Conservation (phyloP, 768 basidiomycete species). For the Amanita pseudoporphyria region DNA sequence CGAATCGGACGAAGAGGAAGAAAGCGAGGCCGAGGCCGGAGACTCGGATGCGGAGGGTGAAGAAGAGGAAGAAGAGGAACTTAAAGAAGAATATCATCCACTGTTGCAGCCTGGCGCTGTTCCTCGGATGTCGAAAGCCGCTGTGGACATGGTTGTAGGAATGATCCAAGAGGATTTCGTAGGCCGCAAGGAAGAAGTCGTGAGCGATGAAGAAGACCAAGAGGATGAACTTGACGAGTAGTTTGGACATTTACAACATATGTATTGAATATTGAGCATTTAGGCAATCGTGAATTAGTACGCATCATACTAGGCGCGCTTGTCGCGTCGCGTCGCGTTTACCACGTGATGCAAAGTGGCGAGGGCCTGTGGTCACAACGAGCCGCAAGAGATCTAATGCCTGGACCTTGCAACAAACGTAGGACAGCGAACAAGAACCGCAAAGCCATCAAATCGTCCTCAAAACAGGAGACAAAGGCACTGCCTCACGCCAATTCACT, state of each 20-base stretch:
- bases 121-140: constrained; percentile 58
- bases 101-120: constrained; percentile 57
- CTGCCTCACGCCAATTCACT: background rate
- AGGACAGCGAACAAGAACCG: constrained; percentile 28
- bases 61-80: constrained; percentile 32
- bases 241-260: too few relatives aligned
- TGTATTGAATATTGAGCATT: too few relatives aligned
- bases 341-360: constrained; percentile 2
- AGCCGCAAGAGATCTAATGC: too few relatives aligned
- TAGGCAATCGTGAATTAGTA: too few relatives aligned
- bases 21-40: constrained; percentile 20
- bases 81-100: constrained; percentile 51
- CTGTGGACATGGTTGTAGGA: constrained; percentile 54
- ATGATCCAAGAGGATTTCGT: constrained; percentile 49
- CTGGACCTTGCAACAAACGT: constrained; percentile 49
- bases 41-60: constrained; percentile 16
- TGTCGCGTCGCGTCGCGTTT: background rate
- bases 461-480: background rate
- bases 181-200: constrained; percentile 28
- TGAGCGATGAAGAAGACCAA: constrained; percentile 39
- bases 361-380: too few relatives aligned
- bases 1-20: constrained; percentile 20
- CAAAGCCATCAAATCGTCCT: background rate
- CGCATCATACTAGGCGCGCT: too few relatives aligned
- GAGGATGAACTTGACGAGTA: constrained; percentile 7